These are phyloP conservation scores for Boletus mariae DNA, from an alignment of 1,284 basidiomycete species.

Conservation along the genomic window DNA sequence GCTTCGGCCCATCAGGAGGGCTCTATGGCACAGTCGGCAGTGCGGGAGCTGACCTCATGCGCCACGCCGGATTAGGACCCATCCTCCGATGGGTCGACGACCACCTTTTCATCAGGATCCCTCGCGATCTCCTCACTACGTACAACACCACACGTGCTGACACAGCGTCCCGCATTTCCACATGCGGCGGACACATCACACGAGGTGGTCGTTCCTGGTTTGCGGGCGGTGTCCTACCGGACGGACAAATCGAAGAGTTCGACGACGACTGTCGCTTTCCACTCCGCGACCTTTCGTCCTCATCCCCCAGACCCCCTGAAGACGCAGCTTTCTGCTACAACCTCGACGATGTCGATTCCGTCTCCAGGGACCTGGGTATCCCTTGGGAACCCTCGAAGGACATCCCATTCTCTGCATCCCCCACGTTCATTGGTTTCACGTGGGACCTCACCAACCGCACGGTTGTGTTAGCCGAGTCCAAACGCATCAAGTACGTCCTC, in stretches of 20 bases:
- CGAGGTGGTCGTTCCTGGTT: conserved; percentile 6
- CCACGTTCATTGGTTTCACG: background rate
- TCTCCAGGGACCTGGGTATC: background rate
- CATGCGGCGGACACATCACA: background rate
- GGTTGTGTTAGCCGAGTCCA: background rate
- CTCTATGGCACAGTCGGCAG: conserved; percentile 32
- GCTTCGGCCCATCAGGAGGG: conserved; percentile 29
- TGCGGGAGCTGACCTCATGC: conserved; percentile 31
- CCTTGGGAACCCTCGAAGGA: background rate
- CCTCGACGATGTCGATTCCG: background rate
- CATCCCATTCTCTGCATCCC: background rate
- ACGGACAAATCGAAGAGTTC: background rate
- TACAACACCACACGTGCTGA: background rate
- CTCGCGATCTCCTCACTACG: background rate
- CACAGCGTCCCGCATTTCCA: too few relatives aligned
- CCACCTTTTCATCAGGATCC: background rate
- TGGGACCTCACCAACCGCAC: background rate
- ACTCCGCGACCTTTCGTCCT: background rate
- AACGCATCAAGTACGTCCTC: background rate
- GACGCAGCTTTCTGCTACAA: background rate
- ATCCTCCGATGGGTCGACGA: background rate
- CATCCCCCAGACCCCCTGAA: background rate
- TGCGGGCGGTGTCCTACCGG: accelerated
- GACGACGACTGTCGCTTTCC: conserved; percentile 1
- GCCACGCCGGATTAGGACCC: background rate